phyloP scores from a whole-genome alignment of 108 stramenopile species.

The Nitzschia inconspicua region DNA sequence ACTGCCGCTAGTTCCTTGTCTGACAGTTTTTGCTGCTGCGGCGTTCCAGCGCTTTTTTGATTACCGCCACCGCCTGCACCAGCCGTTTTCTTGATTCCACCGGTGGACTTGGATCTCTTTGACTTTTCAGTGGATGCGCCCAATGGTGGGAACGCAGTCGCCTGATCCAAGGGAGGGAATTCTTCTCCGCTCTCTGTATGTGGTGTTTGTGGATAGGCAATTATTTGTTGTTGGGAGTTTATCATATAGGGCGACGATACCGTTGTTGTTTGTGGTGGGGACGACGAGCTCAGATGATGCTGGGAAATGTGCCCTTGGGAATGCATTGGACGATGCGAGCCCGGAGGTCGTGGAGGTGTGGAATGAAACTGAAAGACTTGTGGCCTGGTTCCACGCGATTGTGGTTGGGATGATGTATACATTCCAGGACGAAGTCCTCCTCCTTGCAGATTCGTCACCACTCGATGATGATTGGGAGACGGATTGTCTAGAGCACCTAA shows the following conservation, averaged over 20 bases:
- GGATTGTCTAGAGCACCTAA: constrained; percentile 50
- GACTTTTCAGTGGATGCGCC: constrained; percentile 22
- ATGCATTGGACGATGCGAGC: too few species aligned
- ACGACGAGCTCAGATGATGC: not conserved
- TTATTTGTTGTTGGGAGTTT: not conserved
- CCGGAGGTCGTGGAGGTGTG: too few species aligned
- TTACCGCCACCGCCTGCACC: not conserved
- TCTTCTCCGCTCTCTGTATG: too few species aligned
- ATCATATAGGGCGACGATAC: not conserved
- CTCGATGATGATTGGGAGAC: constrained; percentile 10
- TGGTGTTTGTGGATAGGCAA: too few species aligned
- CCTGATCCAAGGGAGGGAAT: constrained; percentile 1
- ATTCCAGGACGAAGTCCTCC: not conserved
- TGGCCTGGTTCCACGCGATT: not conserved
- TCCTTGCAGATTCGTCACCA: not conserved
- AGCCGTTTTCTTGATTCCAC: not conserved
- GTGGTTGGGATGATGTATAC: not conserved
- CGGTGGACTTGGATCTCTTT: constrained; percentile 7
- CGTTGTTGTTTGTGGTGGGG: not conserved
- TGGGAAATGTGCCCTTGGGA: constrained; percentile 3
- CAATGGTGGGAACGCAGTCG: constrained; percentile 37
- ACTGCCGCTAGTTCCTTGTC: constrained; percentile 43
- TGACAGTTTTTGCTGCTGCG: constrained; percentile 13
- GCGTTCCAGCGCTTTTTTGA: not conserved
- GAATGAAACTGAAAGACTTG: not conserved